Evolutionary conservation across 75 land plant genomes (phyloP), one percentile per base, ranked within the genome.

Genomic region (Selaginella tamariscina): DNA sequence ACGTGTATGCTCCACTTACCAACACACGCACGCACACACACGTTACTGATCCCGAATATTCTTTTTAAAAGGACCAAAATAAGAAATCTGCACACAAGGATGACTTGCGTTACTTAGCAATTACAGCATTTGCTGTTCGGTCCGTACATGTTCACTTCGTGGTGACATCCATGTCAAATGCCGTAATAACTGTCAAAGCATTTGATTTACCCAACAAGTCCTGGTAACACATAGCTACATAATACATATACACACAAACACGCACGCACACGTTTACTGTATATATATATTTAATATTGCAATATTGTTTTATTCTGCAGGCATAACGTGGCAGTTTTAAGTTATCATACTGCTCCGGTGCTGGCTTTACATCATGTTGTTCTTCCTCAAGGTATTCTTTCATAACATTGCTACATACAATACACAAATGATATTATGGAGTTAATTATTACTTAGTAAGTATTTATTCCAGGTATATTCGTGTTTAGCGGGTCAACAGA

Each of bases 41-140:
- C n/a, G n/a, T n/a, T n/a, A n/a, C n/a, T n/a, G n/a, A n/a, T n/a
- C n/a, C n/a, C n/a, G n/a, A n/a, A n/a, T n/a, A n/a, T n/a, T n/a
- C n/a, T n/a, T n/a, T n/a, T n/a, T n/a, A n/a, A n/a, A n/a, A n/a
- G n/a, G n/a, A n/a, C n/a, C n/a, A n/a, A n/a, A 39, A 39, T 5
- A 39, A 39, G 15, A 39, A 15, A 5, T 5, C 11, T 15, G 49
- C 15, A 39, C 5, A 39, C 49, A 39, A 87, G 49, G 83, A 87
- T 84, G 99, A 95, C 68, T 82, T 84, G 83, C 86, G 99, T 72
- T 95, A 85, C 71, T 65, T 95, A 72, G 84, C 96, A 32, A 84
- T 95, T 54, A 90, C 99, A 65, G 86, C 82, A 44, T 84, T 95
- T 75, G 77, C 85, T 24, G 82, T 84, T 32, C 77, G 74, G 65